These are phyloP conservation scores for Gentiana dahurica DNA, from an alignment of 257 asterid genomes.

Conservation along the genomic window DNA sequence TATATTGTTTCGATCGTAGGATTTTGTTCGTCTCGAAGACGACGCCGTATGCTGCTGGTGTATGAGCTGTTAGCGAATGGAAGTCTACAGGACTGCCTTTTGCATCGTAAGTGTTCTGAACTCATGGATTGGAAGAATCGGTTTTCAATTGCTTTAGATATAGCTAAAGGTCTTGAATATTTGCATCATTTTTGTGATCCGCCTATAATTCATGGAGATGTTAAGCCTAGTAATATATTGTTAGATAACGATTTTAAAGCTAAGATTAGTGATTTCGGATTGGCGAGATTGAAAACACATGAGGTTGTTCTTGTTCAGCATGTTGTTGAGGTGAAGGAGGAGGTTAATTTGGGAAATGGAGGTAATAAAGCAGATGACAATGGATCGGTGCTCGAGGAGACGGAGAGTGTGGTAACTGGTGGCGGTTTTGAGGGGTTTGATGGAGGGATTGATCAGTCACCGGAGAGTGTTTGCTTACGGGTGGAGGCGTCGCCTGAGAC, in stretches of 20 bases:
- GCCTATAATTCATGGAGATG: constrained; percentile 81
- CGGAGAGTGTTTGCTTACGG: constrained; percentile 54
- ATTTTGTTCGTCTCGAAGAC: constrained; percentile 56
- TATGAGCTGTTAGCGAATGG: constrained; percentile 83
- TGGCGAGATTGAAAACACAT: constrained; percentile 65
- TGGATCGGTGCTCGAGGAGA: constrained; percentile 72
- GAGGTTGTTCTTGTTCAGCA: constrained; percentile 33
- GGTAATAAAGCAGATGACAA: constrained; percentile 35
- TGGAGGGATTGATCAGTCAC: constrained; percentile 50
- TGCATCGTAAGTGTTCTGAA: constrained; percentile 68
- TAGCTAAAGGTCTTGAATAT: constrained; percentile 87
- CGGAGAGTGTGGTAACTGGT: constrained; percentile 69
- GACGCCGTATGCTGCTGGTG: constrained; percentile 76
- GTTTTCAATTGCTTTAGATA: constrained; percentile 52
- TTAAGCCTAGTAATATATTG: constrained; percentile 82
- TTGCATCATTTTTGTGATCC: constrained; percentile 90
- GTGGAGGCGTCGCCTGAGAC: constrained; percentile 70
- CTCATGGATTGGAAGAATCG: constrained; percentile 66
- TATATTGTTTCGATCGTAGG: constrained; percentile 59
- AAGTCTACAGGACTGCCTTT: constrained; percentile 88
- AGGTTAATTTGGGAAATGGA: constrained; percentile 27
- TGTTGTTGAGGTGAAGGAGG: constrained; percentile 36
- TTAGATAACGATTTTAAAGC: constrained; percentile 58
- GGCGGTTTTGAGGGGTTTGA: constrained; percentile 57
- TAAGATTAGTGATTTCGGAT: constrained; percentile 88